Evolutionary conservation across 1,284 basidiomycete genomes (phyloP), one percentile per base, ranked within the genome.

Genomic region (Puccinia hordei): DNA sequence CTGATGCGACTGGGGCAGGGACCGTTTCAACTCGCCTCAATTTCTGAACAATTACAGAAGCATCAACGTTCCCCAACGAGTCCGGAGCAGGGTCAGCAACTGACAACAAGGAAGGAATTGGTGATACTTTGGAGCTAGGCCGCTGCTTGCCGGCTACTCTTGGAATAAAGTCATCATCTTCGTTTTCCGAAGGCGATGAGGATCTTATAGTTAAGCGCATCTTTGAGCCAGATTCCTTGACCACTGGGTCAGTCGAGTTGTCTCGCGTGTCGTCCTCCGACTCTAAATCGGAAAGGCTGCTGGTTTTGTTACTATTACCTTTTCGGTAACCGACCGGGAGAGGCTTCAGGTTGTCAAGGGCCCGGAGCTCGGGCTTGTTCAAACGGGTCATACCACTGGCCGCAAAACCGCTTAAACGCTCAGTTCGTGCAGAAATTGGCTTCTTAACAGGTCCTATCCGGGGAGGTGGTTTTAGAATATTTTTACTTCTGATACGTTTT

Each of bases 401-500:
- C 59, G 24, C 5, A 38, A 75, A 27, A 5, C 61, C 44, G 59
- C 27, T 35, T 61, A 57, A 35, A 30, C 73, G 55, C 41, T 65
- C 59, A 27, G 30, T 5, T 12, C 19, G 57, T 8, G 24, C 22
- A 22, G 73, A 44, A 12, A 13, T 10, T 15, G 35, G 6, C 19
- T 75, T 75, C n/a, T 75, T 75, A 15, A 44, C 38, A n/a, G 53
- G 33, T 24, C 30, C 71, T 27, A 59, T 44, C 35, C 71, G 53
- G 44, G 38, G 33, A 22, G 53, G 49, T 0, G 71, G 71, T 38
- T 59, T 73, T 35, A 73, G 57, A 13, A 73, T 55, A 30, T 73
- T 73, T 59, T 73, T 73, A 44, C 71, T 73, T 22, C 71, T 35
- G 53, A 73, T 73, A 1, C 73, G 55, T 35, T 75, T 75, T 15